These are phyloP conservation scores for Licmophora abbreviata DNA, from an alignment of 108 stramenopile species.

Conservation along the genomic window DNA sequence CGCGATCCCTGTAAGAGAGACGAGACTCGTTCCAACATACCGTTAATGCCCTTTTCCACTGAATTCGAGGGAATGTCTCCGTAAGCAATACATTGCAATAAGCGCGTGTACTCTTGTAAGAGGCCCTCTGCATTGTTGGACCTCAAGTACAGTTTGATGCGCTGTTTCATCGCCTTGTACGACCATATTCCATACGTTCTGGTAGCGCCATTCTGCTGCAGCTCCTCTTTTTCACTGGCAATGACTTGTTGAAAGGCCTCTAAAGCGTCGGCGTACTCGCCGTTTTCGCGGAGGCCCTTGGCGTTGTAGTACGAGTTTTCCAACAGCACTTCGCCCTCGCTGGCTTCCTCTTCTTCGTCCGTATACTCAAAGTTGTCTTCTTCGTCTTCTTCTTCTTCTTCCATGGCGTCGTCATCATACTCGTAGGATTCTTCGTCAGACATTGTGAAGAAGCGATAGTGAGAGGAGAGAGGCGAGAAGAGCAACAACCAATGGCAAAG, in stretches of 20 bases:
- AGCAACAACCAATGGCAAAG: no score
- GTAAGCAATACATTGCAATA: slow-evolving; percentile 66
- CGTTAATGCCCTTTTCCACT: slow-evolving; percentile 88
- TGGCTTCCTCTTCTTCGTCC: slow-evolving; percentile 75
- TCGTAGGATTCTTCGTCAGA: slow-evolving; percentile 4
- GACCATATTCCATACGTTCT: slow-evolving; percentile 74
- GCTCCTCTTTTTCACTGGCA: slow-evolving; percentile 27
- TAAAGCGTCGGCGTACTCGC: slow-evolving; percentile 43
- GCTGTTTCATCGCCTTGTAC: slow-evolving; percentile 86
- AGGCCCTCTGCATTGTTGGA: slow-evolving; percentile 30
- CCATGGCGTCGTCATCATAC: no score
- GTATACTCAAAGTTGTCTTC: slow-evolving; percentile 84
- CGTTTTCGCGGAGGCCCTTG: slow-evolving; percentile 65
- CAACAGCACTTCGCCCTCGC: slow-evolving; percentile 68
- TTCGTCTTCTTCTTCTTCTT: slow-evolving; percentile 47
- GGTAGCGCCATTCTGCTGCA: slow-evolving; percentile 5
- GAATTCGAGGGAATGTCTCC: slow-evolving; percentile 80
- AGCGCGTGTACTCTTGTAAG: slow-evolving; percentile 43
- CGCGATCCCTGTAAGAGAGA: slow-evolving; percentile 40
- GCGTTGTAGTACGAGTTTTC: slow-evolving; percentile 93
- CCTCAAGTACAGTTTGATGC: slow-evolving; percentile 77
- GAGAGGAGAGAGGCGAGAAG: no score
- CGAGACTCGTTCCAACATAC: slow-evolving; percentile 83
- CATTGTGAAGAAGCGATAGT: no score
- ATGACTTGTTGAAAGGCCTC: slow-evolving; percentile 75